Conservation (phyloP, 1,284 basidiomycete genomes). For the Chalciporus sp. region DNA sequence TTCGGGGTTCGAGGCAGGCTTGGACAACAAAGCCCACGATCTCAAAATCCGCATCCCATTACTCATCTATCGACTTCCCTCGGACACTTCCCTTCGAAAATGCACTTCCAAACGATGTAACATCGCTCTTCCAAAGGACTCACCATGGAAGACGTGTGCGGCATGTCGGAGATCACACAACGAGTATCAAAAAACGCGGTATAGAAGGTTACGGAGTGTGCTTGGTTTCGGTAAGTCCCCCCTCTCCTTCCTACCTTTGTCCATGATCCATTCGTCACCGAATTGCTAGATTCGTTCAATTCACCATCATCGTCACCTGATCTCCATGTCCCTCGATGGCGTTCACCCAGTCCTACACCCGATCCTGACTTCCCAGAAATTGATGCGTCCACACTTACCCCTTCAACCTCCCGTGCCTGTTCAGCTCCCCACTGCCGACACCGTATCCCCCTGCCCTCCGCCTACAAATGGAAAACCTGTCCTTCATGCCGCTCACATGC, state of each 20-base stretch:
- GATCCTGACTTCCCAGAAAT: constrained; percentile 4
- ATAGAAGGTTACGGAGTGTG: constrained; percentile 7
- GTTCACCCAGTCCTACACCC: constrained; percentile 15
- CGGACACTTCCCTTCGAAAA: constrained; percentile 8
- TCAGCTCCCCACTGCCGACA: constrained; percentile 7
- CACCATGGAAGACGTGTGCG: constrained; percentile 40
- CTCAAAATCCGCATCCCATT: constrained; percentile 29
- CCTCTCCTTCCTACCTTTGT: too few relatives aligned
- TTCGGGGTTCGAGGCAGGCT: not conserved
- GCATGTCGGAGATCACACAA: constrained; percentile 37
- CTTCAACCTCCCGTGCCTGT: constrained; percentile 17
- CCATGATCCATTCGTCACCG: too few relatives aligned
- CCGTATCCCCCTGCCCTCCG: constrained; percentile 8
- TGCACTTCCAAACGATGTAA: constrained; percentile 31
- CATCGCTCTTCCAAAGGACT: constrained; percentile 24
- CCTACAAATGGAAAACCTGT: constrained; percentile 29
- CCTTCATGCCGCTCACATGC: constrained; percentile 17
- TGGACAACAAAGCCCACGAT: too few relatives aligned
- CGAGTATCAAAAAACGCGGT: constrained; percentile 25
- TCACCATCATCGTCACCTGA: not conserved
- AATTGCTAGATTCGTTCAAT: constrained; percentile 5
- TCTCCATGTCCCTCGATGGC: not conserved
- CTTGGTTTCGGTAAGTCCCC: constrained; percentile 14
- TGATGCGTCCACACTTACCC: not conserved
- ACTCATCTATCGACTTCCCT: constrained; percentile 17